Conservation (phyloP, 345 rosid species). For the Hibiscus syriacus region DNA sequence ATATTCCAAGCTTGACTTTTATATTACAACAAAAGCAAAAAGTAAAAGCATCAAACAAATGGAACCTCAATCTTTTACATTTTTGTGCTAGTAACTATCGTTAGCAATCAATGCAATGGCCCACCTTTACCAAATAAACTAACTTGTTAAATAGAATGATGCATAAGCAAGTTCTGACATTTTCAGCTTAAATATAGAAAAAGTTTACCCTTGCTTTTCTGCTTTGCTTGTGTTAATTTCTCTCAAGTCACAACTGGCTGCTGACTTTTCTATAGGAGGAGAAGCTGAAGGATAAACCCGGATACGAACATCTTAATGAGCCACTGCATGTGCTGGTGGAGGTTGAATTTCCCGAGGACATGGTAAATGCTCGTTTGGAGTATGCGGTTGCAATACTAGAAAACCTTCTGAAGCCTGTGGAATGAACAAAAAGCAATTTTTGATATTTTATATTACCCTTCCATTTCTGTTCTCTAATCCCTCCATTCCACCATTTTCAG, state of each 20-base stretch:
- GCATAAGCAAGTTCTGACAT: neutral
- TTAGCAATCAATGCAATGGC: neutral
- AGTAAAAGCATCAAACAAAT: neutral
- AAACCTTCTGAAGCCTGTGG: slow-evolving; percentile 86
- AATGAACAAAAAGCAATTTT: slow-evolving; percentile 17
- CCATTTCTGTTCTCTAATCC: neutral
- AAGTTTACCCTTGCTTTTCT: neutral
- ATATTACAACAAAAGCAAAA: too few relatives aligned
- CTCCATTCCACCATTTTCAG: slow-evolving; percentile 23
- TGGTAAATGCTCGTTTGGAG: slow-evolving; percentile 60
- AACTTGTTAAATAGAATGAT: neutral
- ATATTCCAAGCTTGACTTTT: too few relatives aligned
- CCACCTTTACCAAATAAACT: neutral
- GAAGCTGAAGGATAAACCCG: slow-evolving; percentile 84
- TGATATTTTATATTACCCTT: neutral
- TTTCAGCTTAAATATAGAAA: neutral
- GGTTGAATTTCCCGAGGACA: slow-evolving; percentile 87
- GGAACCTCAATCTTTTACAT: neutral
- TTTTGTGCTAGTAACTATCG: neutral
- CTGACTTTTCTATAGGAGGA: slow-evolving; percentile 50
- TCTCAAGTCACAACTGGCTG: slow-evolving; percentile 2
- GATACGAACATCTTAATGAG: slow-evolving; percentile 90
- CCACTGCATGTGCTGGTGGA: slow-evolving; percentile 80
- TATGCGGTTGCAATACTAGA: slow-evolving; percentile 66
- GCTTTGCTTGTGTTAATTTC: neutral